Evolutionary conservation across 1,284 basidiomycete genomes (phyloP), one percentile per base, ranked within the genome.

Genomic region (Sporisorium reilianum): DNA sequence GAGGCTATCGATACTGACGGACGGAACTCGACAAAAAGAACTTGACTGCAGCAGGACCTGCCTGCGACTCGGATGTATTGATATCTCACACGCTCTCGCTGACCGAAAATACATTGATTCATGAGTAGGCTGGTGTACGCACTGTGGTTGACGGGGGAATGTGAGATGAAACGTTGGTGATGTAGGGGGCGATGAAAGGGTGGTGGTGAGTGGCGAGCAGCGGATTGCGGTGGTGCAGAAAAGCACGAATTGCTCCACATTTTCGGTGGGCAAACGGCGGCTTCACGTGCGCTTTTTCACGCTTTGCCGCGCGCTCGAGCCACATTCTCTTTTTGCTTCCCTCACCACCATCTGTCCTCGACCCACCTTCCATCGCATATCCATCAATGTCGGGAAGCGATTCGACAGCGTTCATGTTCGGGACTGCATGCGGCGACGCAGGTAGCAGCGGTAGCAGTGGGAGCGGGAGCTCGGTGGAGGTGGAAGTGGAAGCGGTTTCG

Each of bases 1-100:
- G 62, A 55, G 44, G 49, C 7, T 42, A 61, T 20, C 34, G 42
- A 48, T 41, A 41, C 9, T 41, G 38, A 41, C 20, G 6, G 3
- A 10, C 38, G n/a, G 38, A 41, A 41, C n/a, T 5, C 9, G 16
- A 14, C 4, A 41, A 41, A 3, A n/a, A 41, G 20, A 41, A 20
- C n/a, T 20, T 18, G n/a, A 41, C 38, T 41, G 38, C 38, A 20
- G 38, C n/a, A 20, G n/a, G n/a, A 20, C 38, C 3, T 41, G 38
- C 38, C 20, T 9, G 38, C 20, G 38, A 41, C 38, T 41, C 26
- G 36, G 34, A 40, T 57, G 55, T 57, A 49, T 49, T 49, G 32
- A 38, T 49, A 34, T 34, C 38, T 9, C 38, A 6, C 18, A 9
- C 28, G 28, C 30, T 22, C 14, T n/a, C n/a, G n/a, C 36, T 20